phyloP scores from a whole-genome alignment of 2,329 filamentous ascomycete species.

The Trichoderma citrinoviride region DNA sequence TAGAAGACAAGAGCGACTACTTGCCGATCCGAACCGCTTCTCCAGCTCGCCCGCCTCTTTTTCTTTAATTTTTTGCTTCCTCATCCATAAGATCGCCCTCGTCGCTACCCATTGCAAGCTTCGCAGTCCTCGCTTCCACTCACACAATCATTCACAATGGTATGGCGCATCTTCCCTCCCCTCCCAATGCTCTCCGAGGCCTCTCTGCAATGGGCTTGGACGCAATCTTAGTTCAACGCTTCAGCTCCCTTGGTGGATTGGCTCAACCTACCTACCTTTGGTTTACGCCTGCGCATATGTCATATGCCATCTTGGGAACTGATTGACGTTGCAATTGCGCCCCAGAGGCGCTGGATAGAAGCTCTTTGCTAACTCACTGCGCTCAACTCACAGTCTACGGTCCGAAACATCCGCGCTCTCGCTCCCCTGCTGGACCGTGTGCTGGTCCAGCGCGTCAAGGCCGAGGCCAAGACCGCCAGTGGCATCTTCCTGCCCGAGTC shows the following conservation, averaged over 20 bases:
- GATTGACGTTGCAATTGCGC: background rate
- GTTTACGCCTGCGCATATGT: background rate
- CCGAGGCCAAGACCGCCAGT: slow-evolving; percentile 91
- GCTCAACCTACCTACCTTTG: background rate
- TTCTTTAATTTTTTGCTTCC: slow-evolving; percentile 10
- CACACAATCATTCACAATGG: slow-evolving; percentile 8
- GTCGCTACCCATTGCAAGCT: background rate
- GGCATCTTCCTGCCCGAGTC: slow-evolving; percentile 98
- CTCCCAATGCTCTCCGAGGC: background rate
- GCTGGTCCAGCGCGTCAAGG: slow-evolving; percentile 95
- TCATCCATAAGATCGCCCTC: background rate
- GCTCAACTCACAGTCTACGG: slow-evolving; percentile 58
- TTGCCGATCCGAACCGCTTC: slow-evolving; percentile 12
- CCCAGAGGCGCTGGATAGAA: too few relatives aligned
- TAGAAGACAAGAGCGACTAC: slow-evolving; percentile 33
- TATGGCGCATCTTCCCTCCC: background rate
- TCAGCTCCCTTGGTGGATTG: background rate
- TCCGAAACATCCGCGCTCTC: slow-evolving; percentile 94
- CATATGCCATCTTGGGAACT: background rate
- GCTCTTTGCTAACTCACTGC: background rate
- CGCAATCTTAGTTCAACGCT: background rate
- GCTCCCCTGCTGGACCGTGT: slow-evolving; percentile 96
- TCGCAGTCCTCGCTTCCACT: background rate
- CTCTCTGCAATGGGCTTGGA: background rate
- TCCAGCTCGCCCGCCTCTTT: slow-evolving; percentile 7